Base-by-base conservation (phyloP, 371 early-diverging fungal species). In the Parasitella parasitica region DNA sequence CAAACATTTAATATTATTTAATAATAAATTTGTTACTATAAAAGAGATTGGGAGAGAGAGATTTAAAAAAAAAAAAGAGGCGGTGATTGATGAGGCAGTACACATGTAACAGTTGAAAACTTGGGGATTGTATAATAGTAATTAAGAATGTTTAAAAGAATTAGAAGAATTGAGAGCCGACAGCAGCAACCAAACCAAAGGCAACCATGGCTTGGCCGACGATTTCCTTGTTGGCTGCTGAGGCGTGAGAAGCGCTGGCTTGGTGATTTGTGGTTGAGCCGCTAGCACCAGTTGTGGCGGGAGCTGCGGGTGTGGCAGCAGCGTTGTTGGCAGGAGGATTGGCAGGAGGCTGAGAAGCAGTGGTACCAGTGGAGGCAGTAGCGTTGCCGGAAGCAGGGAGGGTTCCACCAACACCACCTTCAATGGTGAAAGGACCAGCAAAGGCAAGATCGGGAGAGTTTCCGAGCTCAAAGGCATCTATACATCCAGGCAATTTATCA, bases 391-490 rank as follows among this genome's bases (percentile, higher is more conserved):
- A 36, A 27, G 62, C 16, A 22, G 61, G 48, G 16, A 35, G 13
- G 49, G 61, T 39, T 30, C 61, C 61, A 22, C 61, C 54, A 20
- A 43, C 32, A 37, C 73, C 71, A 28, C 78, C 75, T 58, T 76
- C 75, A 59, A 81, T 70, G 16, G 72, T 67, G 57, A 81, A 81
- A 35, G 73, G 73, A 56, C 81, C 81, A 53, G 81, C 72, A 57
- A 76, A 81, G 15, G 81, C 81, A 36, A 81, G 64, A 26, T 81
- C 64, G 37, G 81, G 81, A n/a, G 81, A 78, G 11, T 55, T 59
- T 59, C 81, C 81, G 30, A 78, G 57, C 30, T 78, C 75, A 36
- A 81, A 77, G 27, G 81, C 81, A 60, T 81, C 81, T 81, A 65
- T 28, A 12, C 13, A 63, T 38, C 16, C 18, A 36, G 41, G 0